phyloP scores from a whole-genome alignment of 2,329 filamentous ascomycete genomes.

The Biscogniauxia mediterranea region DNA sequence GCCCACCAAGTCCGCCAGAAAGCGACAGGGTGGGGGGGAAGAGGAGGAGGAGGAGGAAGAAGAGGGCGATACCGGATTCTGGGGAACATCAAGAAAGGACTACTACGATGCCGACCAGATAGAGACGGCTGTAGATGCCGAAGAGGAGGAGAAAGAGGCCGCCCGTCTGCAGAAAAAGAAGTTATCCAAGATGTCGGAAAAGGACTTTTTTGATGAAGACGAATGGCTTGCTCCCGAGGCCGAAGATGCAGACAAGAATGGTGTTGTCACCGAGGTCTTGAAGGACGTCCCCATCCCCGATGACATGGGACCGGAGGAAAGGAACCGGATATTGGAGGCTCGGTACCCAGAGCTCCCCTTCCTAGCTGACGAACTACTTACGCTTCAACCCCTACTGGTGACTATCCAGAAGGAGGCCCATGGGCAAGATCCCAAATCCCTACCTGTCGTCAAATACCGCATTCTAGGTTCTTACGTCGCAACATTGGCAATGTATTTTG shows the following conservation, averaged over 20 bases:
- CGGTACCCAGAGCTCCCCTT: conserved; percentile 92
- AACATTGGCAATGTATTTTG: conserved; percentile 89
- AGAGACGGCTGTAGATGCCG: conserved; percentile 54
- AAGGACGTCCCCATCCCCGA: conserved; percentile 79
- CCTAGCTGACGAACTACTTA: conserved; percentile 74
- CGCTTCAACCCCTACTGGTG: conserved; percentile 65
- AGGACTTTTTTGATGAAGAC: conserved; percentile 89
- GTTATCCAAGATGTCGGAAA: conserved; percentile 81
- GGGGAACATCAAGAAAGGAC: conserved; percentile 84
- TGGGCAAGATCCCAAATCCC: conserved; percentile 47
- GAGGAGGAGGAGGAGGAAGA: conserved; percentile 55
- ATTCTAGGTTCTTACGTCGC: conserved; percentile 84
- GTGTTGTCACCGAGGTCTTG: conserved; percentile 80
- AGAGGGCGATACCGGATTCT: conserved; percentile 62
- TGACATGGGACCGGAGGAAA: conserved; percentile 73
- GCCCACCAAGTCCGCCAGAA: conserved; percentile 25
- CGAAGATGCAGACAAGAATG: conserved; percentile 48
- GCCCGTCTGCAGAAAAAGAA: conserved; percentile 88
- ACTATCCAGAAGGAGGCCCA: conserved; percentile 58
- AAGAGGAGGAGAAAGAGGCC: conserved; percentile 91
- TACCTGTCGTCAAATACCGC: conserved; percentile 72
- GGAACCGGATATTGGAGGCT: conserved; percentile 69
- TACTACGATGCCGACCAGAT: conserved; percentile 84
- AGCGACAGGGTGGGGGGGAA: conserved; percentile 37
- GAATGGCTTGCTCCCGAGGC: conserved; percentile 71